phyloP scores from a whole-genome alignment of 2,329 filamentous ascomycete species.

The Claviceps humidiphila region DNA sequence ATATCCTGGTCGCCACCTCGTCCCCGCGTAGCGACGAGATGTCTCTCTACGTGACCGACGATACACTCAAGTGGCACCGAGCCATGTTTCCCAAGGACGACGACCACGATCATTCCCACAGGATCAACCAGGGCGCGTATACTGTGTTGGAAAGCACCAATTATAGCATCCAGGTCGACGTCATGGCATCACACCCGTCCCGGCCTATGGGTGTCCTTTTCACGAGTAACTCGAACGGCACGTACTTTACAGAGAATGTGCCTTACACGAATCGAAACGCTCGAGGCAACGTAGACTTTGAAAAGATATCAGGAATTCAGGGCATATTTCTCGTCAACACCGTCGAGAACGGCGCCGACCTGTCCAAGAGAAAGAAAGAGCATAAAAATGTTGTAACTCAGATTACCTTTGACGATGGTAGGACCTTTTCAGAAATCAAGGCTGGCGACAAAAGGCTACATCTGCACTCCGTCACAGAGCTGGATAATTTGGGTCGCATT shows the following conservation, averaged over 20 bases:
- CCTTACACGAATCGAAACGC: constrained; percentile 81
- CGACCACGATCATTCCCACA: constrained; percentile 53
- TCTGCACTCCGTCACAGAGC: constrained; percentile 80
- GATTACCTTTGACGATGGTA: constrained; percentile 92
- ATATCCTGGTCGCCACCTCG: constrained; percentile 69
- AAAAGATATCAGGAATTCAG: constrained; percentile 83
- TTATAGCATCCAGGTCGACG: constrained; percentile 94
- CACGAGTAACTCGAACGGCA: constrained; percentile 94
- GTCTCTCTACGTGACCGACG: constrained; percentile 78
- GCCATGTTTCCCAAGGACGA: constrained; percentile 79
- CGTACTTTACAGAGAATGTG: constrained; percentile 84
- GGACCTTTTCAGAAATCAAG: constrained; percentile 66
- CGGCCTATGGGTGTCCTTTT: constrained; percentile 77
- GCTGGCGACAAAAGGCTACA: constrained; percentile 59
- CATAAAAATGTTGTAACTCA: constrained; percentile 60
- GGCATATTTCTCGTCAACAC: constrained; percentile 84
- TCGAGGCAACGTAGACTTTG: constrained; percentile 76
- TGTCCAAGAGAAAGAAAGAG: constrained; percentile 37
- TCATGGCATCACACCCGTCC: constrained; percentile 55
- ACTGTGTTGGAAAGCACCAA: constrained; percentile 92
- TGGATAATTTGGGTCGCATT: constrained; percentile 69
- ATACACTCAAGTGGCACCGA: constrained; percentile 77
- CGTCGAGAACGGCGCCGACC: constrained; percentile 73
- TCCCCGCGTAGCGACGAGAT: constrained; percentile 76
- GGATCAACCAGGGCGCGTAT: constrained; percentile 69